Base-by-base conservation (phyloP, 2,329 filamentous ascomycete genomes). In the Fusarium sulawesiense region DNA sequence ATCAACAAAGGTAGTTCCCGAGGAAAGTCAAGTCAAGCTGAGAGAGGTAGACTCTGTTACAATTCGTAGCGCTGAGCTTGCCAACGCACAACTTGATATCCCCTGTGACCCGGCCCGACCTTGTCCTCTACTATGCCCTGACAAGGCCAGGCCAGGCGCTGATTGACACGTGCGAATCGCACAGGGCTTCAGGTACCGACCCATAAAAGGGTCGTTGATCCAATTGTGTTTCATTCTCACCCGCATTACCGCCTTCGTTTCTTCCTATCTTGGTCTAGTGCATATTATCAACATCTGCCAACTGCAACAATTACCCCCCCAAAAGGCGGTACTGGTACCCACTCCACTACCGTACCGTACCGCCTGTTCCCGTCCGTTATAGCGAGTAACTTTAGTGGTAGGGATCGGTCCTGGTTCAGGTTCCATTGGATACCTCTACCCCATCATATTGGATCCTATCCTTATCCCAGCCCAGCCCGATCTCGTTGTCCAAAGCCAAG, bases 101-200 rank as follows among this genome's bases (percentile, higher is more conserved):
- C 49, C 53, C 54, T 48, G 32, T 70, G 66, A 68, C 67, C 67
- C 54, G 67, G 63, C 63, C 67, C 53, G 63, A 71, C 66, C 66
- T 64, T 55, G 53, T 14, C 47, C 47, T 48, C 12, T 32, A 9
- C 46, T 13, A 18, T 49, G 32, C n/a, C 49, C 34, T 53, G 32
- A 41, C 32, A 27, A 41, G 32, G 37, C 47, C 30, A 65, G 29
- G 46, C 56, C 53, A 64, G 64, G 56, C 56, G 55, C 45, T 68
- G 68, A 51, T 46, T 64, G 68, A 71, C 68, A 71, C 68, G 68
- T 71, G 68, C 68, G 64, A 71, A 71, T 71, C 64, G 65, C 61
- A 72, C 61, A 66, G 68, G 71, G 68, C 70, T 45, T 67, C 68
- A 72, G 66, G 61, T 73, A 72, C 70, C 66, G 56, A 57, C 58